Conservation (phyloP, 441 rosid genomes). For the Hura crepitans region DNA sequence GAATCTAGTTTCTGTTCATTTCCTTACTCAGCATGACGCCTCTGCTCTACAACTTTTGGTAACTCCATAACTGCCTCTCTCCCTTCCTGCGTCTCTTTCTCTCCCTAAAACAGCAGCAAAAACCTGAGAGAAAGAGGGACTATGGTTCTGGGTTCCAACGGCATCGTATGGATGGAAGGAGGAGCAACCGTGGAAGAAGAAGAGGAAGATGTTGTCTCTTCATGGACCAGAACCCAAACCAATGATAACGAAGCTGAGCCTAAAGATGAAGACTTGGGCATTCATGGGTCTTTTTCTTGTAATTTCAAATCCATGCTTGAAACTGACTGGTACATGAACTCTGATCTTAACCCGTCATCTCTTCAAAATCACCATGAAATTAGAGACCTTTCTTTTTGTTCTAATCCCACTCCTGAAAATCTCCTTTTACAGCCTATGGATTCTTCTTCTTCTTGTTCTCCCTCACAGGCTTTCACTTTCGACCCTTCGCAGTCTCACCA, state of each 20-base stretch:
- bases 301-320: slow-evolving; percentile 57
- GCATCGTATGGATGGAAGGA: slow-evolving; percentile 56
- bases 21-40: slow-evolving; percentile 21
- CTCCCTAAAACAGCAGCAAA: background rate
- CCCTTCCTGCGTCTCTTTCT: background rate
- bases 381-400: slow-evolving; percentile 41
- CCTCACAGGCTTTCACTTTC: slow-evolving; percentile 49
- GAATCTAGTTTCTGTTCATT: slow-evolving; percentile 24
- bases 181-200: slow-evolving; percentile 23
- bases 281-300: slow-evolving; percentile 31
- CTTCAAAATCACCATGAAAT: slow-evolving; percentile 41
- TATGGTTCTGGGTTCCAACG: slow-evolving; percentile 60
- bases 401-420: slow-evolving; percentile 39
- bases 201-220: slow-evolving; percentile 43
- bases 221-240: slow-evolving; percentile 50
- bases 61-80: background rate
- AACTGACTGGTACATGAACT: slow-evolving; percentile 52
- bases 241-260: slow-evolving; percentile 18
- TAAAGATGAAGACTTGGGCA: slow-evolving; percentile 22
- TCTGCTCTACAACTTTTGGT: slow-evolving; percentile 17
- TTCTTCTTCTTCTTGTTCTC: slow-evolving; percentile 63
- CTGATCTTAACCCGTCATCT: slow-evolving; percentile 32
- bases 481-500: slow-evolving; percentile 48
- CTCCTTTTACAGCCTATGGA: slow-evolving; percentile 51
- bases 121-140: slow-evolving; percentile 1